A percentile compares a stretch with the other conserved stretches of the same genome.
These are phyloP conservation scores for Aspergillus alliaceus DNA, from an alignment of 2,329 filamentous ascomycete genomes.

Conservation along the genomic window DNA sequence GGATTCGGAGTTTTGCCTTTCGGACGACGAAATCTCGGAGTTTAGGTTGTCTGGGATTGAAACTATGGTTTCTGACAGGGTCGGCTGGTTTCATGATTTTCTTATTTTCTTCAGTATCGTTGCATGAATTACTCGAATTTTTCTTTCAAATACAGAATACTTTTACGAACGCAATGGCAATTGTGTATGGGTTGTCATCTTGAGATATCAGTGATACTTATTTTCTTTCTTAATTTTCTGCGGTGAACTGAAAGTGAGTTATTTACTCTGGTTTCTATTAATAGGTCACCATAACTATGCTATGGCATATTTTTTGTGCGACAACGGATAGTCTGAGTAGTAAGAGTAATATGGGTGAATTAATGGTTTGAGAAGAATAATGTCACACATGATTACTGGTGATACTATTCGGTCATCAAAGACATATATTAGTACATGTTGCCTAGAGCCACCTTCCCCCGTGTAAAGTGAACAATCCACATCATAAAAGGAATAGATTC, in stretches of 20 bases:
- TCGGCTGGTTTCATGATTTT: background rate
- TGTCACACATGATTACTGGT: no score
- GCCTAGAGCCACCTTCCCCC: no score
- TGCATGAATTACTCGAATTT: background rate
- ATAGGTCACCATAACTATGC: no score
- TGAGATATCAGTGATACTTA: background rate
- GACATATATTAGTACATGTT: no score
- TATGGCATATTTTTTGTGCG: no score
- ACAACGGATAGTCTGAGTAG: no score
- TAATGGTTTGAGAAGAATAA: no score
- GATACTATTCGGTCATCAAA: no score
- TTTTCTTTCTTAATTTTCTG: background rate
- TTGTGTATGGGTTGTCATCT: background rate
- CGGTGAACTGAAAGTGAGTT: background rate
- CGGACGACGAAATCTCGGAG: conserved; percentile 2
- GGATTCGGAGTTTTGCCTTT: conserved; percentile 24
- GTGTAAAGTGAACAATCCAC: no score
- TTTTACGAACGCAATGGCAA: background rate
- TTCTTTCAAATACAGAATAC: background rate
- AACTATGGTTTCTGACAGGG: conserved; percentile 2
- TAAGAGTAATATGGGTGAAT: no score
- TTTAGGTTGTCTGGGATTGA: conserved; percentile 7
- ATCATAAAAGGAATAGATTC: no score
- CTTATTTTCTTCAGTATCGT: background rate
- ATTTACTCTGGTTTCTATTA: no score